Evolutionary conservation across 2,329 filamentous ascomycete species (phyloP).

Genomic region (Penicillium sp.): DNA sequence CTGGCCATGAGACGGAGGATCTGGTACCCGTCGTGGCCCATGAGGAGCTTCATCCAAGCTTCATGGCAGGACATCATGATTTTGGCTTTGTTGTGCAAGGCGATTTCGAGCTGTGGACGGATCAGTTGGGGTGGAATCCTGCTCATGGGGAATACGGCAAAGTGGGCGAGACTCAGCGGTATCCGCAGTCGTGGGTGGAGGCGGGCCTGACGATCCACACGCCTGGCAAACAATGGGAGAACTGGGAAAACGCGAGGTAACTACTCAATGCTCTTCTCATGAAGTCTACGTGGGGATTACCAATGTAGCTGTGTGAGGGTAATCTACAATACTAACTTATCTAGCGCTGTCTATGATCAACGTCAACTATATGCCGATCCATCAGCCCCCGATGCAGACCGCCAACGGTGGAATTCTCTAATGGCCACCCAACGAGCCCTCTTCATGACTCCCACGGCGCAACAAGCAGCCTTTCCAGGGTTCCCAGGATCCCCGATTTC

Average conservation of each 20-base stretch:
- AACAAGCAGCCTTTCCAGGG: not conserved
- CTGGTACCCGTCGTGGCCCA: not conserved
- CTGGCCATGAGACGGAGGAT: not conserved
- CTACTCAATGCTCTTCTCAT: not conserved
- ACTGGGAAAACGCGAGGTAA: not conserved
- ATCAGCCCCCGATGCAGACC: not conserved
- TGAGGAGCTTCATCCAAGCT: not conserved
- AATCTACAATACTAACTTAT: not conserved
- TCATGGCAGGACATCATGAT: not conserved
- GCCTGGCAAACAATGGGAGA: not conserved
- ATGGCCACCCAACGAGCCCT: conserved; percentile 21
- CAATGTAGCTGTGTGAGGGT: not conserved
- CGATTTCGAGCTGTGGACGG: not conserved
- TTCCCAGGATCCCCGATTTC: conserved; percentile 19
- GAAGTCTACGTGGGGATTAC: no score
- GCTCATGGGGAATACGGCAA: not conserved
- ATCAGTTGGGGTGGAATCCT: not conserved
- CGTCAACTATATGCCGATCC: not conserved
- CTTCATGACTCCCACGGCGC: conserved; percentile 17
- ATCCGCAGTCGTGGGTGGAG: conserved; percentile 1
- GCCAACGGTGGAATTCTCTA: conserved; percentile 3
- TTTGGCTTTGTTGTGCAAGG: not conserved
- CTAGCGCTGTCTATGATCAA: not conserved
- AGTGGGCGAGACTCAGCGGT: not conserved
- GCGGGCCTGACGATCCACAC: conserved; percentile 5